Percentiles rank a stretch among this genome's conserved stretches.
Evolutionary conservation across 306 rosid species (phyloP).

Genomic region (Fagus crenata): DNA sequence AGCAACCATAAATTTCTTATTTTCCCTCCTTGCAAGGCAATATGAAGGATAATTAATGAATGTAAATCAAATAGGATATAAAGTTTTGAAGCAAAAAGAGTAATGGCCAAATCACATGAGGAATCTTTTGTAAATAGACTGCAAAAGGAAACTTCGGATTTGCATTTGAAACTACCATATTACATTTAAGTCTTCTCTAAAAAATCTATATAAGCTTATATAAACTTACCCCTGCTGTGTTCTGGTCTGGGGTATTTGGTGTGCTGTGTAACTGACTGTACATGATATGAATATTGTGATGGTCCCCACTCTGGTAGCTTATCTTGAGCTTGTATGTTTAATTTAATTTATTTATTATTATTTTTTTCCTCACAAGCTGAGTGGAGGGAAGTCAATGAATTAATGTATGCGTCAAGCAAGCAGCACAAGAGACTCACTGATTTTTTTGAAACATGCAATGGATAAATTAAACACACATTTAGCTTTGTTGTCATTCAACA

Average conservation of each 20-base stretch:
- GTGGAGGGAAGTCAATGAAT: not conserved
- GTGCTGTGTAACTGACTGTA: not conserved
- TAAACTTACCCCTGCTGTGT: not conserved
- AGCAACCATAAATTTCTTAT: not conserved
- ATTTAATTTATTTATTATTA: not conserved
- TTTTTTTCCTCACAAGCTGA: not conserved
- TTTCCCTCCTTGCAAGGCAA: not conserved
- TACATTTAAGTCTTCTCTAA: not conserved
- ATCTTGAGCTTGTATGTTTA: not conserved
- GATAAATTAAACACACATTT: not conserved
- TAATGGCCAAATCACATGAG: not conserved
- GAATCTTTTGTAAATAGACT: not conserved
- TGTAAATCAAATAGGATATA: not conserved
- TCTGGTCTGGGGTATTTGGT: not conserved
- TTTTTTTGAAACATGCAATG: not conserved
- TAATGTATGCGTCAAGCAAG: not conserved
- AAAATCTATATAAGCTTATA: not conserved
- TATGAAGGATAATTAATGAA: not conserved
- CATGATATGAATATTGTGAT: not conserved
- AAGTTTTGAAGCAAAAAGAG: not conserved
- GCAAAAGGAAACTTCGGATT: not conserved
- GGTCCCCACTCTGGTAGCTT: not conserved
- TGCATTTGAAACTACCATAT: not conserved
- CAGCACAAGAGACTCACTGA: not conserved
- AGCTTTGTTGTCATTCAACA: not conserved